Evolutionary conservation across 257 asterid genomes (phyloP).

Genomic region (Ophiorrhiza pumila): DNA sequence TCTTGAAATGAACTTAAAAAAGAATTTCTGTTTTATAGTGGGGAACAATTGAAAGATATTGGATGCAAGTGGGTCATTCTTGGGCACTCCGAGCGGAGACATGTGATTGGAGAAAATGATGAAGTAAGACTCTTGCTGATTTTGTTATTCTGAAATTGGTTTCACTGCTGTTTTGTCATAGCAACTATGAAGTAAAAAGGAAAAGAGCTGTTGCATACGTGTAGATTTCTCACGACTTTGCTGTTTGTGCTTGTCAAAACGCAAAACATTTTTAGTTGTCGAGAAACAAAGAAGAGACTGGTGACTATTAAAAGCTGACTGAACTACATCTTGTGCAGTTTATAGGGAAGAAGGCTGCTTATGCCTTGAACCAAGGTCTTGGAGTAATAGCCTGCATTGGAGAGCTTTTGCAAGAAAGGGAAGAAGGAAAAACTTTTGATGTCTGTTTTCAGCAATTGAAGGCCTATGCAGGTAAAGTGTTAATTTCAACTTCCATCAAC

Average conservation of each 20-base stretch:
- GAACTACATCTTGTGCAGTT: conserved; percentile 46
- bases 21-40: conserved; percentile 40
- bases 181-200: neutral
- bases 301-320: conserved; percentile 21
- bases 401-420: conserved; percentile 91
- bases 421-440: conserved; percentile 92
- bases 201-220: neutral
- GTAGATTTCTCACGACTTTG: neutral
- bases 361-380: conserved; percentile 82
- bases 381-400: conserved; percentile 98
- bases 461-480: conserved; percentile 70
- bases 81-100: conserved; percentile 97
- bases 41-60: conserved; percentile 84
- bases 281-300: neutral
- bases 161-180: neutral
- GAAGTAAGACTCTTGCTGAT: conserved; percentile 43
- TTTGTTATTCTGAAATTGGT: neutral
- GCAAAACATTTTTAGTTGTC: neutral
- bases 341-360: conserved; percentile 96
- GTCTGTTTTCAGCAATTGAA: conserved; percentile 85
- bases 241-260: neutral
- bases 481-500: neutral
- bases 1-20: neutral
- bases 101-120: conserved; percentile 83
- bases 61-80: conserved; percentile 97